A percentile compares a stretch with the other conserved stretches of the same genome.
Conservation (phyloP, 768 basidiomycete genomes). For the Termitomyces sp. region DNA sequence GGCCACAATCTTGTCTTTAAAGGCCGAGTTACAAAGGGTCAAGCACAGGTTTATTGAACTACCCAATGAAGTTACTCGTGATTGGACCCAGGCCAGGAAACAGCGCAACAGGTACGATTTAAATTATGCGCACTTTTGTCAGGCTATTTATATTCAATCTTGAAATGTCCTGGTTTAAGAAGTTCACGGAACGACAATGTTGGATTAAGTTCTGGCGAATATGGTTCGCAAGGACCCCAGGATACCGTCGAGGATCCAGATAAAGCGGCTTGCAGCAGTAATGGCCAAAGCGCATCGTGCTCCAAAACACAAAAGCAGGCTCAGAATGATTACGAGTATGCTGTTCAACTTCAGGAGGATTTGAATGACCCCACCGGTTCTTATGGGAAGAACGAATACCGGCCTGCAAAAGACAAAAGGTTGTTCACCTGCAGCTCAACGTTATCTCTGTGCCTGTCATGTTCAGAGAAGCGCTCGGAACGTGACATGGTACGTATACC, state of each 20-base stretch:
- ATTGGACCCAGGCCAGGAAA: background rate
- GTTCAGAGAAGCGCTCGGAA: conserved; percentile 37
- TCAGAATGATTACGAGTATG: background rate
- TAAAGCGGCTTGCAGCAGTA: background rate
- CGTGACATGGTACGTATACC: conserved; percentile 19
- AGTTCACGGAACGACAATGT: background rate
- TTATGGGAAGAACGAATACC: background rate
- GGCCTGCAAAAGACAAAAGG: background rate
- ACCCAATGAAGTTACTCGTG: background rate
- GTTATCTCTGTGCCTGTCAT: conserved; percentile 51
- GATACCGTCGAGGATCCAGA: background rate
- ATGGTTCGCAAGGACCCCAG: background rate
- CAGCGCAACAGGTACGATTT: conserved; percentile 1
- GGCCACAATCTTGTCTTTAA: conserved; percentile 16
- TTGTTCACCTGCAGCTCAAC: conserved; percentile 15
- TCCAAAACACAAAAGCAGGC: background rate
- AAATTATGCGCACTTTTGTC: background rate
- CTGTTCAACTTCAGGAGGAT: background rate
- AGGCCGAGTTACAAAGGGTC: background rate
- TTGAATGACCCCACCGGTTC: background rate
- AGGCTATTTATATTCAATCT: background rate
- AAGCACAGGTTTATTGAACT: background rate
- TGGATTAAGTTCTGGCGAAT: background rate
- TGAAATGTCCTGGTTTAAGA: background rate
- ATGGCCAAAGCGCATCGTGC: background rate